Percentiles rank a stretch among this genome's conserved stretches.
Conservation (phyloP, 306 rosid genomes). For the Corylus heterophylla region DNA sequence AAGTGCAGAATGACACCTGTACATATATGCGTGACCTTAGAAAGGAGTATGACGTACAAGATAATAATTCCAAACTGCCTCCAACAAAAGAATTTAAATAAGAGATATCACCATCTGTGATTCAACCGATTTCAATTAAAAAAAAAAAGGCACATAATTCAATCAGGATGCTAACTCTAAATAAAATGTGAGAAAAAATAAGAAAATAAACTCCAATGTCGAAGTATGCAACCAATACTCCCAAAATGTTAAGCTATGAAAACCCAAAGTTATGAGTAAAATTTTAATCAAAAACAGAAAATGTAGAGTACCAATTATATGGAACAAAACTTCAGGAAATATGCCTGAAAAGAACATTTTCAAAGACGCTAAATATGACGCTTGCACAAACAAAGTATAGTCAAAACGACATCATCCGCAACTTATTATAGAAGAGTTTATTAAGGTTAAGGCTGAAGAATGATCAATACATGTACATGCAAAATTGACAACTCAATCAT, state of each 20-base stretch:
- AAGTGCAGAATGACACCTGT: constrained; percentile 95
- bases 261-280: constrained; percentile 10
- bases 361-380: neutral
- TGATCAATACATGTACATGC: neutral
- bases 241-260: constrained; percentile 2
- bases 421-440: neutral
- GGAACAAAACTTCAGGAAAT: neutral
- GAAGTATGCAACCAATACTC: constrained; percentile 12
- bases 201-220: constrained; percentile 12
- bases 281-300: constrained; percentile 7
- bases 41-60: constrained; percentile 75
- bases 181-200: constrained; percentile 24
- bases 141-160: constrained; percentile 36
- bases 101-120: constrained; percentile 72
- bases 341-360: neutral
- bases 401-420: neutral
- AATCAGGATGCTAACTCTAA: constrained; percentile 43
- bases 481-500: neutral
- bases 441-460: neutral
- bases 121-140: constrained; percentile 53
- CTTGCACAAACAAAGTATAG: neutral
- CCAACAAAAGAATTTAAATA: constrained; percentile 76
- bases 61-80: constrained; percentile 88
- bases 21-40: constrained; percentile 79
- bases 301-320: neutral